These are phyloP conservation scores for Aphanoascus verrucosus DNA, from an alignment of 2,329 filamentous ascomycete species.

Conservation along the genomic window DNA sequence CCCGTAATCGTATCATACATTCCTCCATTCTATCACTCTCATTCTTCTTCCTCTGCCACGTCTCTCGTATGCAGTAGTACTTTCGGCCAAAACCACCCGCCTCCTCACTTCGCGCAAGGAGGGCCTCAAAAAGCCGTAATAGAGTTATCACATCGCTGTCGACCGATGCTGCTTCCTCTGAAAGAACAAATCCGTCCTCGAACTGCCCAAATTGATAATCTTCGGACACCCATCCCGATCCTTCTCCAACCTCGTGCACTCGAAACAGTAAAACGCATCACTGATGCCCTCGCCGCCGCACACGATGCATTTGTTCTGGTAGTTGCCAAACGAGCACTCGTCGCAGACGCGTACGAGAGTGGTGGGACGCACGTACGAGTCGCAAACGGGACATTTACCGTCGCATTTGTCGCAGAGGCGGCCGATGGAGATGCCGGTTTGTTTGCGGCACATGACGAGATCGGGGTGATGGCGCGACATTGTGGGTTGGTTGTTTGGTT, in stretches of 20 bases:
- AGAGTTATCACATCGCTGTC: slow-evolving; percentile 10
- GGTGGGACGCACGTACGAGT: slow-evolving; percentile 95
- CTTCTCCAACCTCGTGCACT: slow-evolving; percentile 93
- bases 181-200: slow-evolving; percentile 79
- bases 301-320: slow-evolving; percentile 99
- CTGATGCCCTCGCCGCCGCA: slow-evolving; percentile 97
- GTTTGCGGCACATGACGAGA: slow-evolving; percentile 99
- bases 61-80: too few relatives aligned
- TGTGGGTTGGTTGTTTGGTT: slow-evolving; percentile 21
- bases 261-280: slow-evolving; percentile 98
- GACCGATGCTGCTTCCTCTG: slow-evolving; percentile 50
- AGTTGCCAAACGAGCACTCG: slow-evolving; percentile 98
- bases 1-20: not conserved
- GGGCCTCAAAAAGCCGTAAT: not conserved
- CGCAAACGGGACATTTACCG: slow-evolving; percentile 97
- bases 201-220: slow-evolving; percentile 96
- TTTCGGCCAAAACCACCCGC: too few relatives aligned
- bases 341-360: slow-evolving; percentile 97
- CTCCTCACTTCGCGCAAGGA: too few relatives aligned
- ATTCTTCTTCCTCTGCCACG: too few relatives aligned
- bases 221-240: slow-evolving; percentile 96
- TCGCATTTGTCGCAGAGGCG: slow-evolving; percentile 99
- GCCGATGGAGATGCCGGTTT: slow-evolving; percentile 92
- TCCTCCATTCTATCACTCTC: too few relatives aligned
- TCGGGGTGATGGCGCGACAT: slow-evolving; percentile 97